Percentiles rank a stretch among this genome's conserved stretches.
phyloP scores from a whole-genome alignment of 495 filamentous ascomycete species.

The Penicillium diatomitis region DNA sequence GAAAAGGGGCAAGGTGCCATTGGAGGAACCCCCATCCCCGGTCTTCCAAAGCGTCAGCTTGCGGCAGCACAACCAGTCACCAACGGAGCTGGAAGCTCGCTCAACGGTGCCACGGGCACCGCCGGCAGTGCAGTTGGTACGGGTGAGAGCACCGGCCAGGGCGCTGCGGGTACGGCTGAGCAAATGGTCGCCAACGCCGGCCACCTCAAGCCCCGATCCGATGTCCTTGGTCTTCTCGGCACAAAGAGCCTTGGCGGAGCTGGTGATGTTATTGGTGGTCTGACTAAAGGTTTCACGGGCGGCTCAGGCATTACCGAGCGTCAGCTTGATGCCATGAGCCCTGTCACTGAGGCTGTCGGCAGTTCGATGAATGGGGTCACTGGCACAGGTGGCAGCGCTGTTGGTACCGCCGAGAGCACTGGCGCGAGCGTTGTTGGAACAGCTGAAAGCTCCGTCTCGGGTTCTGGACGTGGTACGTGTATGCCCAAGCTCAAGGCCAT shows the following conservation, averaged over 20 bases:
- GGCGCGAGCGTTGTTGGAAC: conserved; percentile 5
- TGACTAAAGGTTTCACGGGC: no score
- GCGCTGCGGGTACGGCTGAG: conserved; percentile 7
- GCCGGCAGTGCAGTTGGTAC: conserved; percentile 6
- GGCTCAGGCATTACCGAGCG: neutral
- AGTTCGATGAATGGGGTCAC: neutral
- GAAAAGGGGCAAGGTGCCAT: no score
- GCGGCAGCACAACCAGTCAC: neutral
- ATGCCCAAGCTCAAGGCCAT: no score
- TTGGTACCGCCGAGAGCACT: conserved; percentile 5
- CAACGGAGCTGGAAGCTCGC: neutral
- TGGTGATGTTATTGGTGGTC: no score
- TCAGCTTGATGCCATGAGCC: neutral
- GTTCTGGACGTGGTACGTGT: conserved; percentile 1
- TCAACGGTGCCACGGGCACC: conserved; percentile 4
- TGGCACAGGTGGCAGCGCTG: neutral
- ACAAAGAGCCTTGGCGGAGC: no score
- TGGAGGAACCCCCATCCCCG: no score
- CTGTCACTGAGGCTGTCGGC: neutral
- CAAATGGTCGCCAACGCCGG: neutral
- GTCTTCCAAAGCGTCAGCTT: conserved; percentile 1
- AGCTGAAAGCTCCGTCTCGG: conserved; percentile 5
- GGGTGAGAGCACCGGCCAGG: conserved; percentile 3
- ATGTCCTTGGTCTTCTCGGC: no score
- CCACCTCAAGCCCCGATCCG: no score